Percentiles rank a stretch among this genome's conserved stretches.
Conservation (phyloP, 129 eudicot species). For the Lonicera japonica region DNA sequence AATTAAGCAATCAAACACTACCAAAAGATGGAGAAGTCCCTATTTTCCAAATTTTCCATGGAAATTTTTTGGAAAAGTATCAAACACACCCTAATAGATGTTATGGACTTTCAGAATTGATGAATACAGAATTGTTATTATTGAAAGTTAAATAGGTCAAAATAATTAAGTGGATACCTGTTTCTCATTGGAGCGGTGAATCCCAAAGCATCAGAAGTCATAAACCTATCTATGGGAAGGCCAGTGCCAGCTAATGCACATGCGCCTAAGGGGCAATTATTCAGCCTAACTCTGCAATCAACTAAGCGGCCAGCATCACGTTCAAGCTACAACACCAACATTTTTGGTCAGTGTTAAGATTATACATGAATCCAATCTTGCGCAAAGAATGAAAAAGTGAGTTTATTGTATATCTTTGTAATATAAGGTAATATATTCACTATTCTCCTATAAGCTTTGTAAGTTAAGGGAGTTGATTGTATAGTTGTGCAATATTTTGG, state of each 20-base stretch:
- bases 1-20: too few relatives aligned
- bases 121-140: background rate
- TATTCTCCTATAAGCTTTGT: too few relatives aligned
- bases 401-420: too few relatives aligned
- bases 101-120: background rate
- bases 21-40: too few relatives aligned
- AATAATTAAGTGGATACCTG: slow-evolving; percentile 43
- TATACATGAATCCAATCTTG: too few relatives aligned
- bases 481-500: too few relatives aligned
- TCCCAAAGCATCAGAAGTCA: slow-evolving; percentile 89
- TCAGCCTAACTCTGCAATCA: slow-evolving; percentile 78
- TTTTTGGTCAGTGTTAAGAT: slow-evolving; percentile 2
- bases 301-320: slow-evolving; percentile 84
- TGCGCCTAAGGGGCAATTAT: slow-evolving; percentile 93
- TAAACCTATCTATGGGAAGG: slow-evolving; percentile 90
- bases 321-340: slow-evolving; percentile 59
- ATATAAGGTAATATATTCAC: too few relatives aligned
- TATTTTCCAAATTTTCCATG: too few relatives aligned
- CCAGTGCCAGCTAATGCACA: slow-evolving; percentile 99
- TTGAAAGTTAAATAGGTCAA: background rate
- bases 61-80: too few relatives aligned
- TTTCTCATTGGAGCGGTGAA: slow-evolving; percentile 92
- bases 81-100: background rate
- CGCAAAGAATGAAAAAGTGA: too few relatives aligned
- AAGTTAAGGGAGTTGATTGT: too few relatives aligned